Evolutionary conservation across 257 asterid genomes (phyloP).

Genomic region (Solanum chiquidenum): DNA sequence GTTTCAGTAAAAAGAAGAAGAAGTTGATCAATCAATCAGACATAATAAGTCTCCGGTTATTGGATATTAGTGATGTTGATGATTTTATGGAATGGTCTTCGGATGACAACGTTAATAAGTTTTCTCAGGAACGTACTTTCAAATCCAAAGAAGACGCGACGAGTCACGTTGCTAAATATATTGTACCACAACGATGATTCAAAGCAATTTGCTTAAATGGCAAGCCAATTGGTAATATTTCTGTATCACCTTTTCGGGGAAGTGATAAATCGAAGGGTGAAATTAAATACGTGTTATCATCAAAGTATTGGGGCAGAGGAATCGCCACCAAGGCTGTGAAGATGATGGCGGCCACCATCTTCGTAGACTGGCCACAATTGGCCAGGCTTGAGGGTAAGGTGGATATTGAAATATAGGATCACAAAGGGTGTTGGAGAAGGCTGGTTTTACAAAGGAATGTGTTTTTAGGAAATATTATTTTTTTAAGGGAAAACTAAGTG

Average conservation of each 20-base stretch:
- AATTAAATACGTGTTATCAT: constrained; percentile 42
- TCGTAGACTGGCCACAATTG: constrained; percentile 47
- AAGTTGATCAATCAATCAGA: constrained; percentile 6
- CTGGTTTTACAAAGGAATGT: constrained; percentile 52
- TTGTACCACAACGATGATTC: constrained; percentile 38
- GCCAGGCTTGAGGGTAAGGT: constrained; percentile 64
- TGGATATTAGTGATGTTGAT: constrained; percentile 45
- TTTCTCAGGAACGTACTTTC: constrained; percentile 47
- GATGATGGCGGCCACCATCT: constrained; percentile 10
- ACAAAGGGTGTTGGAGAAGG: constrained; percentile 74
- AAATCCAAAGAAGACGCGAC: constrained; percentile 31
- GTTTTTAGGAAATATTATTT: constrained; percentile 51
- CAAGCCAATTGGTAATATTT: constrained; percentile 33
- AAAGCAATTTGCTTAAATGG: constrained; percentile 43
- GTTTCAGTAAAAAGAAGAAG: too few relatives aligned
- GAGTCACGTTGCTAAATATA: constrained; percentile 10
- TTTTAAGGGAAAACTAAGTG: constrained; percentile 42
- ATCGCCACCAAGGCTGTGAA: constrained; percentile 24
- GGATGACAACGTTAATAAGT: constrained; percentile 46
- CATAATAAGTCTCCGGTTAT: constrained; percentile 32
- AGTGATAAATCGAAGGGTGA: constrained; percentile 45
- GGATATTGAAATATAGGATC: constrained; percentile 48
- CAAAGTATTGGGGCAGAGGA: constrained; percentile 66
- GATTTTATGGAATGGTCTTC: constrained; percentile 38
- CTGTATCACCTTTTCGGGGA: constrained; percentile 23